Base-by-base conservation (phyloP, 371 early-diverging fungal species). In the Actinomortierella ambigua region DNA sequence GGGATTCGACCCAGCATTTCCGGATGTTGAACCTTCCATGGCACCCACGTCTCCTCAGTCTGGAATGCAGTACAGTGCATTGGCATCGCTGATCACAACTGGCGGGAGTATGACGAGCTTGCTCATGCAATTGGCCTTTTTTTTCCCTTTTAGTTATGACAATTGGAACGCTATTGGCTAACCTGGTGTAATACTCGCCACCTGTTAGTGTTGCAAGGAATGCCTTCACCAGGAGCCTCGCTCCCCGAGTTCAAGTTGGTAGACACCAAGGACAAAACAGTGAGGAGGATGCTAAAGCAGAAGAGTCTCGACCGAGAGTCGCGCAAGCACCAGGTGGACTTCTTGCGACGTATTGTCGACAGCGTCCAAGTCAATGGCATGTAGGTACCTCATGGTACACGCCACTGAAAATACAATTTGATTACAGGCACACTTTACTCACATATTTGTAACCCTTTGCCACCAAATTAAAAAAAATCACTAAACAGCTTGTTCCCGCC, bases 41-140 rank as follows among this genome's bases (percentile, higher is more conserved):
- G 51, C 51, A 11, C 75, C 75, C 0, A 51, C 47, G 3, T 59
- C 40, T 53, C 67, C 67, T 0, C 63, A 55, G 40, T 48, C 64
- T 15, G 63, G 75, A 11, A 44, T 73, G 17, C 75, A 73, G 49
- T 73, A 66, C 46, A 59, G 47, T 27, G 59, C 75, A 1, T 34
- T 73, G 15, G 60, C 75, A 0, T 73, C 75, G 14, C 42, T 73
- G 4, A 66, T 67, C 0, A 63, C 63, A 7, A 60, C 63, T 0
- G 63, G 63, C 14, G 66, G 67, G 17, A 54, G 75, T 67, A 63
- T 22, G 34, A 13, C 1, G 20, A 18, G n/a, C 2, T 24, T 11
- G 24, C 22, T 1, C 48, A 9, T 48, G 18, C 24, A 13, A 28
- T 0, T 18, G 15, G 18, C 26, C 5, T 28, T n/a, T 29, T 34